Base-by-base conservation (phyloP, 2,329 filamentous ascomycete species). In the Pseudogymnoascus sp. region DNA sequence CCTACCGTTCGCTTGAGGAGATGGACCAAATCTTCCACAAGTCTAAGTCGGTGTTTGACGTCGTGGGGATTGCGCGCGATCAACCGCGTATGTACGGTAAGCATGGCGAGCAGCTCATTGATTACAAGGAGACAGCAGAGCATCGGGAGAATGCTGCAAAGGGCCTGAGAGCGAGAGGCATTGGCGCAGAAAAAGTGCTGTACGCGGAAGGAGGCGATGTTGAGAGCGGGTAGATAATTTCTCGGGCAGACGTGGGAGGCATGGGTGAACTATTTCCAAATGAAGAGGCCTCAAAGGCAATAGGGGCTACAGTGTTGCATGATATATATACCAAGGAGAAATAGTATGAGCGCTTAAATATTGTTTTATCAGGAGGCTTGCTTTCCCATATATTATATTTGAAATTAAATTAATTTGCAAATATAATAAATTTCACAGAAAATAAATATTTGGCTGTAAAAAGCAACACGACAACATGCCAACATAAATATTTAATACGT, bases 1-100 rank as follows among this genome's bases (percentile, higher is more conserved):
- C 81, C 1, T 83, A 83, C 68, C 78, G 84, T 39, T 82, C 79
- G 1, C 78, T 88, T 18, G 84, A 88, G 70, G 84, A 87, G 69
- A 87, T 88, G 80, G 84, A 87, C 66, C 74, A 72, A 65, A 85
- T 87, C 67, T 86, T 86, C 73, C 78, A 80, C 65, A 82, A 84
- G 68, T 79, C 80, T 1, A 73, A 74, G 20, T 75, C 72, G 30
- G 74, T 72, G 64, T 72, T 79, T 59, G 69, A 71, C 14, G 75
- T 79, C 11, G 78, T 80, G 11, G 62, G 67, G 22, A 69, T 74
- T 14, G 78, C 78, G 2, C 67, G 68, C 34, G 69, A 79, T 6
- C 81, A 83, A 71, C 82, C 83, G 0, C 75, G 74, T 4, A 76
- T 80, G 37, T 85, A 84, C 66, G 82, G 81, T 63, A 82, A 81